Conservation (phyloP, 1,284 basidiomycete genomes). For the Cutaneotrichosporon sp. region DNA sequence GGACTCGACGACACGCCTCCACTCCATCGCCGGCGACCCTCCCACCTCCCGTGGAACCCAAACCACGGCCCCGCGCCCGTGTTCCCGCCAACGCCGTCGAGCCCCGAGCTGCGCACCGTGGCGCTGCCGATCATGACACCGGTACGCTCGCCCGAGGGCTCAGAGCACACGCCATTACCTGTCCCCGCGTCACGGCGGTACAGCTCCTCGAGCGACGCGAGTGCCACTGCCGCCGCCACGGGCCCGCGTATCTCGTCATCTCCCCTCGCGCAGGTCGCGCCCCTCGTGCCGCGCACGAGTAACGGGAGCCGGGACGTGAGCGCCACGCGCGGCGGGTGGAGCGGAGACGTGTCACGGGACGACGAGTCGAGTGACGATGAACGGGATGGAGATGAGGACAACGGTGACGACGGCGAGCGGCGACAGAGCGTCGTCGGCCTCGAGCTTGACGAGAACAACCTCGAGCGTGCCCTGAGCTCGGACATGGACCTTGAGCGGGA, state of each 20-base stretch:
- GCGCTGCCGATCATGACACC: constrained; percentile 33
- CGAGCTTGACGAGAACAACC: constrained; percentile 7
- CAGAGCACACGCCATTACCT: background rate
- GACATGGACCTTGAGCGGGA: constrained; percentile 25
- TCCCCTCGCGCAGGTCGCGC: background rate
- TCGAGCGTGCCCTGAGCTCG: constrained; percentile 4
- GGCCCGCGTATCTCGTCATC: background rate
- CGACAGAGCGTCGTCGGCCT: constrained; percentile 1
- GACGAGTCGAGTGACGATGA: background rate
- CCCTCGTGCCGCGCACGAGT: background rate
- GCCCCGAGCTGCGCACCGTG: constrained; percentile 33
- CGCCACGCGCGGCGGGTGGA: too few species aligned
- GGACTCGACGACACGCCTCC: background rate
- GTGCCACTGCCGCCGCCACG: background rate
- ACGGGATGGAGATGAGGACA: background rate
- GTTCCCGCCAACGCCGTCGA: constrained; percentile 18
- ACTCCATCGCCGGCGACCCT: background rate
- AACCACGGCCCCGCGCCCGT: constrained; percentile 10
- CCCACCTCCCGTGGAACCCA: constrained; percentile 20
- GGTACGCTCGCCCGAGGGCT: background rate
- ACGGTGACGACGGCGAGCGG: background rate
- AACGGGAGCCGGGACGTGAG: too few species aligned
- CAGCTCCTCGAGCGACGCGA: background rate
- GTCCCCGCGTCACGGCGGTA: background rate
- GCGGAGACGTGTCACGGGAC: background rate